Conservation (phyloP, 352 stramenopile genomes). For the Phytophthora citricola region DNA sequence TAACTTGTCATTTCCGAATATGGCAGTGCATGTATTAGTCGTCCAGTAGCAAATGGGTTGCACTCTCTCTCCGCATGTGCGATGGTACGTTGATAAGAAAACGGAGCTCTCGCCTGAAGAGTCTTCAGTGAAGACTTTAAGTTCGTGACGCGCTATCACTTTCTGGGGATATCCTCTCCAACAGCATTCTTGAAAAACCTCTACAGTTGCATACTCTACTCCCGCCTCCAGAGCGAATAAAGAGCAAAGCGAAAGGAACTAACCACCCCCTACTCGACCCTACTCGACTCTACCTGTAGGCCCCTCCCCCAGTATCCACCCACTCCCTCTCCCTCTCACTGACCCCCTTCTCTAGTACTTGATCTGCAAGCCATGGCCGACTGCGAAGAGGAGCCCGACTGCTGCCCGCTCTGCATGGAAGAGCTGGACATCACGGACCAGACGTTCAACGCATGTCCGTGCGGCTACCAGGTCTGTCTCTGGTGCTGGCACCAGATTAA, state of each 20-base stretch:
- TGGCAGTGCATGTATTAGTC: too few relatives aligned
- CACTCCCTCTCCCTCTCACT: background rate
- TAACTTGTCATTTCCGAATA: too few relatives aligned
- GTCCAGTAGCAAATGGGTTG: too few relatives aligned
- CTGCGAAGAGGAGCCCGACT: constrained; percentile 82
- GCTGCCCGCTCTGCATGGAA: constrained; percentile 99
- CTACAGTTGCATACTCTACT: background rate
- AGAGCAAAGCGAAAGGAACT: constrained; percentile 11
- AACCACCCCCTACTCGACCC: background rate
- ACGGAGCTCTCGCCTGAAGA: too few relatives aligned
- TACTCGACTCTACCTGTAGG: background rate
- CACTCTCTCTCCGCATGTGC: too few relatives aligned
- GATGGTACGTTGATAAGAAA: too few relatives aligned
- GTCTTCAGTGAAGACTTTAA: too few relatives aligned
- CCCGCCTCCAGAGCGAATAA: constrained; percentile 28
- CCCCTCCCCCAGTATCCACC: background rate
- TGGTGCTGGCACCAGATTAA: constrained; percentile 99
- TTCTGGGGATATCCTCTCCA: constrained; percentile 7
- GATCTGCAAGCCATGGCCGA: constrained; percentile 54
- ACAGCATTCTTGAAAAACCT: background rate
- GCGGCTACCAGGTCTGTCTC: constrained; percentile 99
- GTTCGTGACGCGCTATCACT: background rate
- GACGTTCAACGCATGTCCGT: constrained; percentile 99
- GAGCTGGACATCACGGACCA: constrained; percentile 98
- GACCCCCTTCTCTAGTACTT: background rate